These are phyloP conservation scores for Proliferodiscus dingleyae DNA, from an alignment of 2,329 filamentous ascomycete species.

Conservation along the genomic window DNA sequence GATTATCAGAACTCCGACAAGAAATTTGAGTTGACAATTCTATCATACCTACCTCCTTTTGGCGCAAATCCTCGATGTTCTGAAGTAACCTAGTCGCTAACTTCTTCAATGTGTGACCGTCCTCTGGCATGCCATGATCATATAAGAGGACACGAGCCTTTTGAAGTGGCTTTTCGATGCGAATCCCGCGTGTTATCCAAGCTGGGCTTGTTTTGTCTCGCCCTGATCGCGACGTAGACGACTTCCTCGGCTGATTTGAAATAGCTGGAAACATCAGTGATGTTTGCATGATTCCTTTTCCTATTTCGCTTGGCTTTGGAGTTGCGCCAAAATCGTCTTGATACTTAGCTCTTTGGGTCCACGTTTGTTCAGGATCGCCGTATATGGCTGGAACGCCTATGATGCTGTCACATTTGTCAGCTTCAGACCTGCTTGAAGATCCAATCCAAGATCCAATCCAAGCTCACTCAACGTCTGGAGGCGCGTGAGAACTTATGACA, in stretches of 20 bases:
- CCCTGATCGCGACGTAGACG: conserved; percentile 1
- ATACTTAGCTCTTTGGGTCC: conserved; percentile 2
- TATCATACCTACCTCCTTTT: conserved; percentile 1
- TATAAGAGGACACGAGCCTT: conserved; percentile 9
- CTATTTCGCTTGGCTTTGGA: background rate
- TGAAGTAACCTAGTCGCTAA: conserved; percentile 1
- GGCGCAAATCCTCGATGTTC: conserved; percentile 2
- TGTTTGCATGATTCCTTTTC: background rate
- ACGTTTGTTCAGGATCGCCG: conserved; percentile 3
- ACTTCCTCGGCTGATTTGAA: background rate
- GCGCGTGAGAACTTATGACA: background rate
- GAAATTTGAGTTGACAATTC: background rate
- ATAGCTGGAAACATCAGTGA: background rate
- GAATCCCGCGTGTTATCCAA: conserved; percentile 2
- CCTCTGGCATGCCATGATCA: conserved; percentile 6
- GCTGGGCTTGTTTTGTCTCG: background rate
- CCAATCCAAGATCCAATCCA: background rate
- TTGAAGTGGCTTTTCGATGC: background rate
- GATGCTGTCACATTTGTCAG: background rate
- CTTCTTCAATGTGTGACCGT: conserved; percentile 5
- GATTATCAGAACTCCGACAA: background rate
- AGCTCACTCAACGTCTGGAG: conserved; percentile 5
- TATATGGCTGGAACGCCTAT: conserved; percentile 4
- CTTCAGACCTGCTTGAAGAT: background rate
- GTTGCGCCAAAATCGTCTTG: background rate